A percentile compares a stretch with the other conserved stretches of the same genome.
These are phyloP conservation scores for Fraxinus floribunda DNA, from an alignment of 305 asterid species.

Conservation along the genomic window DNA sequence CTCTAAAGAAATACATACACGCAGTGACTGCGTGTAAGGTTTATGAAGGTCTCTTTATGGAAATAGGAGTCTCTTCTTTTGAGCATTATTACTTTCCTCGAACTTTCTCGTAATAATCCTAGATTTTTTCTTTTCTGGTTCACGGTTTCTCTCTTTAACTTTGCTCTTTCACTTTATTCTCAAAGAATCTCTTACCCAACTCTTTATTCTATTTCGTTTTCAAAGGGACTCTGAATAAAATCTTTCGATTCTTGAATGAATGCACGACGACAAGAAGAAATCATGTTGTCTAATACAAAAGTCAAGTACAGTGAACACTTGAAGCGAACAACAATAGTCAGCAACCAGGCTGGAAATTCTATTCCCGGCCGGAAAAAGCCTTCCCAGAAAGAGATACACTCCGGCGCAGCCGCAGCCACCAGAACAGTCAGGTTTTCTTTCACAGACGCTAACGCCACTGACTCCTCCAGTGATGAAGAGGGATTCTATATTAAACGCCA, in stretches of 20 bases:
- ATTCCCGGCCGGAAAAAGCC: not conserved
- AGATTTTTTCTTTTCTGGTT: conserved; percentile 23
- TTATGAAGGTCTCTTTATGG: not conserved
- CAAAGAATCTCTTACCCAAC: conserved; percentile 14
- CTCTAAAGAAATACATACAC: not conserved
- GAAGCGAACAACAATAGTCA: conserved; percentile 15
- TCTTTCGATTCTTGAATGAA: not conserved
- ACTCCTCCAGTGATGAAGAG: conserved; percentile 60
- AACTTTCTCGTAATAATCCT: conserved; percentile 15
- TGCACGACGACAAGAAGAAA: conserved; percentile 3
- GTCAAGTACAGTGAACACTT: conserved; percentile 37
- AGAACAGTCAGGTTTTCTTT: conserved; percentile 39
- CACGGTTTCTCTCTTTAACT: conserved; percentile 29
- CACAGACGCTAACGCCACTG: conserved; percentile 61
- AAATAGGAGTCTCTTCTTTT: conserved; percentile 19
- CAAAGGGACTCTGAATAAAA: conserved; percentile 26
- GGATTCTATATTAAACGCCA: not conserved
- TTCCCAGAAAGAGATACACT: not conserved
- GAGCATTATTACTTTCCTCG: conserved; percentile 20
- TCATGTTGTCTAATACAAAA: conserved; percentile 27
- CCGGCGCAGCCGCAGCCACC: not conserved
- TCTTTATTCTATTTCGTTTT: conserved; percentile 25
- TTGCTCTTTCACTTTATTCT: conserved; percentile 34
- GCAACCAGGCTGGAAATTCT: conserved; percentile 17
- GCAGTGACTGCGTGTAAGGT: not conserved